Percentiles rank a stretch among this genome's conserved stretches.
phyloP scores from a whole-genome alignment of 1,284 basidiomycete genomes.

The Rhodotorula sp. region DNA sequence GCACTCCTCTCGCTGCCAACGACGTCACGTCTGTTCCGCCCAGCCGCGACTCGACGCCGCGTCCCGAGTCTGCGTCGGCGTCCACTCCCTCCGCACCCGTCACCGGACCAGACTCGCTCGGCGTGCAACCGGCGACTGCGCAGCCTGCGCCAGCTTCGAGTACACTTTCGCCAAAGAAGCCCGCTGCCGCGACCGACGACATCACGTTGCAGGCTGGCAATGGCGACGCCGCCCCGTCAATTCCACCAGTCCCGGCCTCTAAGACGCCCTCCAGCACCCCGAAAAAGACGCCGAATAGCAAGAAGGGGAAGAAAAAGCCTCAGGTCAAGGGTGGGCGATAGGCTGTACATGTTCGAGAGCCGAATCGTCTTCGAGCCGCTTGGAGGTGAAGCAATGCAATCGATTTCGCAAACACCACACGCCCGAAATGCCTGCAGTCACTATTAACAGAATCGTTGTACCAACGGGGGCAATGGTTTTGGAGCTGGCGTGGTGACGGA shows the following conservation, averaged over 20 bases:
- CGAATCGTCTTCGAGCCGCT: neutral
- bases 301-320: conserved; percentile 33
- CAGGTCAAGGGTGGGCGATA: conserved; percentile 31
- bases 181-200: neutral
- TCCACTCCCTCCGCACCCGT: neutral
- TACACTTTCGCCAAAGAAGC: neutral
- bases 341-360: neutral
- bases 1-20: neutral
- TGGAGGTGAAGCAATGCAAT: neutral
- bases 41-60: conserved; percentile 1
- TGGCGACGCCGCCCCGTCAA: too few relatives aligned
- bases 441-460: too few relatives aligned
- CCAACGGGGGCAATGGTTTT: neutral
- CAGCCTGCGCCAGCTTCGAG: too few relatives aligned
- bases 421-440: too few relatives aligned
- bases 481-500: neutral
- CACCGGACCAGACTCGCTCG: too few relatives aligned
- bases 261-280: neutral
- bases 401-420: neutral
- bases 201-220: too few relatives aligned
- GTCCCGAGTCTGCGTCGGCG: neutral
- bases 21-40: neutral
- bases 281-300: conserved; percentile 23
- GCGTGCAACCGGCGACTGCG: too few relatives aligned
- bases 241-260: neutral